Conservation (phyloP, 306 rosid genomes). For the Macrotyloma uniflorum region DNA sequence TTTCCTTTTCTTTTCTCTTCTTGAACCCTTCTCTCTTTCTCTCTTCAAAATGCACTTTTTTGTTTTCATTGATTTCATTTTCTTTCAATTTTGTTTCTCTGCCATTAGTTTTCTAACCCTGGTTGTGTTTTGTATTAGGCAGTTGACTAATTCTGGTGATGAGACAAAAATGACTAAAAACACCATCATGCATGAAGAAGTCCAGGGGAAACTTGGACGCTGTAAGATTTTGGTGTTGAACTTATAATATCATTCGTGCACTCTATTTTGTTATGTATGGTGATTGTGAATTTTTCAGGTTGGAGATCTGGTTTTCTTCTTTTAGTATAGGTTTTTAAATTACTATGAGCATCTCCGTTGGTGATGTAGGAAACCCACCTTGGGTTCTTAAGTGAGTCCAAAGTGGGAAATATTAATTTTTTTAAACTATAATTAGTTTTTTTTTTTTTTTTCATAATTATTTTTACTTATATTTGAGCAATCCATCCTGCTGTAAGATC, state of each 20-base stretch:
- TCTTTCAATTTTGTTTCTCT: constrained; percentile 4
- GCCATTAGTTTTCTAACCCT: background rate
- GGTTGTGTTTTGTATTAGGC: background rate
- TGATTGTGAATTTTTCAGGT: background rate
- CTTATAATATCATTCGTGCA: background rate
- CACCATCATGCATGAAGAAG: background rate
- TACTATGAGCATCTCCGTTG: background rate
- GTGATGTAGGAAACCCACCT: background rate
- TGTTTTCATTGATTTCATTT: background rate
- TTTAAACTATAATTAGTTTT: background rate
- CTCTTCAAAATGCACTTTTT: no score
- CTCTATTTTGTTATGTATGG: background rate
- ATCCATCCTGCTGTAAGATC: background rate
- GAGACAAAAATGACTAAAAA: constrained; percentile 25
- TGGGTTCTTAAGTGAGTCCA: background rate
- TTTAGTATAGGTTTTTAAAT: background rate
- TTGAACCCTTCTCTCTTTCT: no score
- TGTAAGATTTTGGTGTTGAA: background rate
- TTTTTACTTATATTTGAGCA: background rate
- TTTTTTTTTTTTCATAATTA: background rate
- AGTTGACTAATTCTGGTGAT: background rate
- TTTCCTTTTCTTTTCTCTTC: no score
- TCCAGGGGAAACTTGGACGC: background rate
- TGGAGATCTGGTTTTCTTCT: constrained; percentile 4
- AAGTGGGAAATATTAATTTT: background rate